Evolutionary conservation across 2,329 filamentous ascomycete genomes (phyloP).

Genomic region (Microsporum ferrugineum): DNA sequence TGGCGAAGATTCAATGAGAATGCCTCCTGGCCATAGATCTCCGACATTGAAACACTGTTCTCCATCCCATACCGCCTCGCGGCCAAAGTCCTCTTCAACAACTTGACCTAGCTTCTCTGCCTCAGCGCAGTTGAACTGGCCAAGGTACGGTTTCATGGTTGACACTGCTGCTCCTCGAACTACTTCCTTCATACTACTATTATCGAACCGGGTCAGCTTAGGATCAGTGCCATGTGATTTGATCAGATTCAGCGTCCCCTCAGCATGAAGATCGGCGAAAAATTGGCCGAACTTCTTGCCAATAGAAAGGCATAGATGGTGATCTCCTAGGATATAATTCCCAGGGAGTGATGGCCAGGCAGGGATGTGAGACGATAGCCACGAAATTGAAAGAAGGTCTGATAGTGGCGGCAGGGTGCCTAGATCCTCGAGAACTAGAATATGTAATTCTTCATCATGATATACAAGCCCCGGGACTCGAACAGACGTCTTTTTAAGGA

Average conservation of each 20-base stretch:
- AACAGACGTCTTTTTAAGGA: background rate
- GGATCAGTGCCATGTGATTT: background rate
- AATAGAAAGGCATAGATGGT: background rate
- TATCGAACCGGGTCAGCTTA: background rate
- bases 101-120: background rate
- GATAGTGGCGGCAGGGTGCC: slow-evolving; percentile 5
- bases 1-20: slow-evolving; percentile 3
- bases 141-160: slow-evolving; percentile 4
- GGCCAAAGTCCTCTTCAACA: slow-evolving; percentile 10
- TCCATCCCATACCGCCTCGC: slow-evolving; percentile 1
- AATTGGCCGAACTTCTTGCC: background rate
- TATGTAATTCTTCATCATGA: slow-evolving; percentile 5
- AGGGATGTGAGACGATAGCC: background rate
- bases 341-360: background rate
- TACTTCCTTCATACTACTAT: slow-evolving; percentile 7
- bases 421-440: slow-evolving; percentile 8
- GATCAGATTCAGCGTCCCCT: slow-evolving; percentile 2
- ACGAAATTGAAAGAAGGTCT: slow-evolving; percentile 4
- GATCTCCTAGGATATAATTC: background rate
- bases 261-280: slow-evolving; percentile 3
- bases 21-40: slow-evolving; percentile 10
- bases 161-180: slow-evolving; percentile 6
- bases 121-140: slow-evolving; percentile 2
- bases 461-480: background rate
- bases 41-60: slow-evolving; percentile 7